phyloP scores from a whole-genome alignment of 2,329 filamentous ascomycete genomes.

The Trichoderma cornu-damae region DNA sequence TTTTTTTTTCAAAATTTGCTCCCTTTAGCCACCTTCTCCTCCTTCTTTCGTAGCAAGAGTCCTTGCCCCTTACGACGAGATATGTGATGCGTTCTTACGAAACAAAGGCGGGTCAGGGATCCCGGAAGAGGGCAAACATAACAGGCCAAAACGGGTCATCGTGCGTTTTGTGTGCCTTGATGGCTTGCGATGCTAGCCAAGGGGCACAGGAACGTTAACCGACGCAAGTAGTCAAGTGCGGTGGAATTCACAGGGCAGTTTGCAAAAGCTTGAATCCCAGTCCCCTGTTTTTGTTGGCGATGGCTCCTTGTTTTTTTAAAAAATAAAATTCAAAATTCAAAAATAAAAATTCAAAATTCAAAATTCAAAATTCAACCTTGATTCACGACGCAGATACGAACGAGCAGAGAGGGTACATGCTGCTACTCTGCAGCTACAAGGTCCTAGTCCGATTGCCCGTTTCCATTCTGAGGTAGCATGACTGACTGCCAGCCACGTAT shows the following conservation, averaged over 20 bases:
- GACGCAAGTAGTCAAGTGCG: slow-evolving; percentile 15
- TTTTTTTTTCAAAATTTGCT: no score
- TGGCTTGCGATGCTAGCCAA: slow-evolving; percentile 18
- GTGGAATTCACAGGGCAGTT: slow-evolving; percentile 5
- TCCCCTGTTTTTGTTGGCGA: not conserved
- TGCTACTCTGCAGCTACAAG: slow-evolving; percentile 10
- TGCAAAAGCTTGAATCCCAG: slow-evolving; percentile 4
- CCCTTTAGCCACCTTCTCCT: not conserved
- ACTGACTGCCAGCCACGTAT: slow-evolving; percentile 16
- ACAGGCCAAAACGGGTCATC: not conserved
- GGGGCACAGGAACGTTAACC: slow-evolving; percentile 17
- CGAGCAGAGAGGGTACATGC: slow-evolving; percentile 4
- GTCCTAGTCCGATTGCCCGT: not conserved
- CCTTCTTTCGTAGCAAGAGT: not conserved
- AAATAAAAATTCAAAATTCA: not conserved
- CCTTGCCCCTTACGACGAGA: not conserved
- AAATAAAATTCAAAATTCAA: not conserved
- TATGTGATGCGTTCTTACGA: slow-evolving; percentile 1
- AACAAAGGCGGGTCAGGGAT: not conserved
- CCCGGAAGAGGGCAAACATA: not conserved
- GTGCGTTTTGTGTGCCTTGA: slow-evolving; percentile 10
- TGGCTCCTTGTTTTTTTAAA: slow-evolving; percentile 2
- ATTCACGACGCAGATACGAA: not conserved
- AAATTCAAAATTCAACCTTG: not conserved
- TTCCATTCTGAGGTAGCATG: slow-evolving; percentile 12